Percentiles rank a stretch among this genome's conserved stretches.
Conservation (phyloP, 306 rosid genomes). For the Carpinus viminea region DNA sequence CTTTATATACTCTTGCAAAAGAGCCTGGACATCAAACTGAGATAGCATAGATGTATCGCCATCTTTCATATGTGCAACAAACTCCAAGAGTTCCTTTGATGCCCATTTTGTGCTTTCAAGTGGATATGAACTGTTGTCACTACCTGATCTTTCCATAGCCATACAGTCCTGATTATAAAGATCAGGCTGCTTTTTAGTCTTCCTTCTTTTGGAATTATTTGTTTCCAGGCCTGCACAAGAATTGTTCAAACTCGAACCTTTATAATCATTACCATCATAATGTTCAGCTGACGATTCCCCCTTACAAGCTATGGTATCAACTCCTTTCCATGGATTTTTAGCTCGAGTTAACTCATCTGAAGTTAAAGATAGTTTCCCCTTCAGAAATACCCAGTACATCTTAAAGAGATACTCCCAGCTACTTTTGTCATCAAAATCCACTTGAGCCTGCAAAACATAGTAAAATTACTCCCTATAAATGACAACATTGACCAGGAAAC, state of each 20-base stretch:
- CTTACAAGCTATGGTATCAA: slow-evolving; percentile 43
- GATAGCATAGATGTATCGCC: slow-evolving; percentile 68
- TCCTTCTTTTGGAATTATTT: slow-evolving; percentile 43
- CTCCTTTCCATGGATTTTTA: slow-evolving; percentile 62
- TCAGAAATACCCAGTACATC: slow-evolving; percentile 83
- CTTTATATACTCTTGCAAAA: slow-evolving; percentile 72
- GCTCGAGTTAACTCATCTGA: slow-evolving; percentile 75
- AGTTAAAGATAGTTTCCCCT: slow-evolving; percentile 72
- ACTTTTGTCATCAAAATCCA: slow-evolving; percentile 94
- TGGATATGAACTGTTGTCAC: slow-evolving; percentile 33
- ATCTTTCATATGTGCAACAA: slow-evolving; percentile 85
- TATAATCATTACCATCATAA: slow-evolving; percentile 45
- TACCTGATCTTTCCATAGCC: slow-evolving; percentile 39
- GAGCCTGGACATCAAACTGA: slow-evolving; percentile 65
- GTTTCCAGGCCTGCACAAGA: slow-evolving; percentile 58
- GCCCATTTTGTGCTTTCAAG: slow-evolving; percentile 73
- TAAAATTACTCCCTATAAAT: background rate
- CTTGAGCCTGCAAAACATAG: slow-evolving; percentile 48
- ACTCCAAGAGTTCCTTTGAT: slow-evolving; percentile 81
- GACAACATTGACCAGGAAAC: slow-evolving; percentile 5
- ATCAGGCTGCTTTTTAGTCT: slow-evolving; percentile 35
- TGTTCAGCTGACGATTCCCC: slow-evolving; percentile 41
- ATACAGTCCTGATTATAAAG: slow-evolving; percentile 31
- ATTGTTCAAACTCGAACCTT: slow-evolving; percentile 48
- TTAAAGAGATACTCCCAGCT: slow-evolving; percentile 99